Conservation (phyloP, 2,329 filamentous ascomycete genomes). For the Thermoascus crustaceus region DNA sequence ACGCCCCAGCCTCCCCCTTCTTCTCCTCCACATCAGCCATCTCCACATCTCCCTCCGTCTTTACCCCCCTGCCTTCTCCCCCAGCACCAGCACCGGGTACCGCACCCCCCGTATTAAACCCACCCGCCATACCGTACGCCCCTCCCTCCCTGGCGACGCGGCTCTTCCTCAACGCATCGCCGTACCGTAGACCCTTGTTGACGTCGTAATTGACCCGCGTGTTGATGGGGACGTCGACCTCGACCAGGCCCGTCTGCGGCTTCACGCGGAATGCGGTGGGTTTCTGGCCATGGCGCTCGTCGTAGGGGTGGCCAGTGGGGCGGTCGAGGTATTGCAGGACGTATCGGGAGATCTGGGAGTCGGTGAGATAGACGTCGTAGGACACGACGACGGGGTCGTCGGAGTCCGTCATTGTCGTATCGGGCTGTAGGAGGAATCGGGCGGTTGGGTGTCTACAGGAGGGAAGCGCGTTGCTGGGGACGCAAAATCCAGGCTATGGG, state of each 20-base stretch:
- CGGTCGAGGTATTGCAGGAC: slow-evolving; percentile 79
- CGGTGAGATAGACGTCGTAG: slow-evolving; percentile 83
- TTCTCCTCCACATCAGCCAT: slow-evolving; percentile 21
- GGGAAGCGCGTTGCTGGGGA: not conserved
- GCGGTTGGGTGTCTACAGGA: not conserved
- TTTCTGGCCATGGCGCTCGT: slow-evolving; percentile 44
- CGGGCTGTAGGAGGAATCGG: too few relatives aligned
- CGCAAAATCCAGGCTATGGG: not conserved
- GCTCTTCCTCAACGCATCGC: slow-evolving; percentile 59
- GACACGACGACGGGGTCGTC: slow-evolving; percentile 62
- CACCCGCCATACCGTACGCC: slow-evolving; percentile 62
- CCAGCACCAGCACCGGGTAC: slow-evolving; percentile 19
- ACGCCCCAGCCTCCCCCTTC: slow-evolving; percentile 31
- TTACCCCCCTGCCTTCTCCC: slow-evolving; percentile 13
- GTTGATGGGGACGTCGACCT: slow-evolving; percentile 82
- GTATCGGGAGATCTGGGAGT: slow-evolving; percentile 61
- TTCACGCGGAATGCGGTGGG: slow-evolving; percentile 77
- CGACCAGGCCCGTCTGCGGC: slow-evolving; percentile 70
- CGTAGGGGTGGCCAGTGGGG: slow-evolving; percentile 55
- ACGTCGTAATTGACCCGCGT: slow-evolving; percentile 69
- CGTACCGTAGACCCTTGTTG: slow-evolving; percentile 74
- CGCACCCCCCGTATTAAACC: slow-evolving; percentile 56
- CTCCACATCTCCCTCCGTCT: slow-evolving; percentile 20
- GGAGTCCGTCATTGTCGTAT: slow-evolving; percentile 10
- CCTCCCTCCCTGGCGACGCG: slow-evolving; percentile 51